Percentiles rank a stretch among this genome's conserved stretches.
phyloP scores from a whole-genome alignment of 2,329 filamentous ascomycete species.

The Scedosporium dehoogii region DNA sequence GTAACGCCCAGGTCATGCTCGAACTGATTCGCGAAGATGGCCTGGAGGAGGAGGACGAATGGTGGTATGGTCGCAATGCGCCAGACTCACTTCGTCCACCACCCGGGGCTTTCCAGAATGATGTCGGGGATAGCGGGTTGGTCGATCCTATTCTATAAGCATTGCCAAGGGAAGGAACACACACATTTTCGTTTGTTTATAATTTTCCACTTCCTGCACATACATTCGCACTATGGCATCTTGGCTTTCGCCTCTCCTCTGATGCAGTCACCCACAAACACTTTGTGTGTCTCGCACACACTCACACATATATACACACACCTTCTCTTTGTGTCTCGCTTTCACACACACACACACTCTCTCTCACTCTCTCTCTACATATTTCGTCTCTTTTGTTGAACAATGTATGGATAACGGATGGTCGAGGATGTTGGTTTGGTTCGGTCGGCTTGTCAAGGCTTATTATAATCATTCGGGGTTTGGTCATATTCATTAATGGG shows the following conservation, averaged over 20 bases:
- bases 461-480: not conserved
- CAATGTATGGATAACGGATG: constrained; percentile 3
- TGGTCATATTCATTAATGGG: constrained; percentile 2
- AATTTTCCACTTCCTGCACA: no score
- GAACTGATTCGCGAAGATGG: constrained; percentile 56
- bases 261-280: no score
- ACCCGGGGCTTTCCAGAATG: constrained; percentile 41
- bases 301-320: not conserved
- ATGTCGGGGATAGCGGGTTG: constrained; percentile 25
- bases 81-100: constrained; percentile 46
- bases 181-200: constrained; percentile 7
- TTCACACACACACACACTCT: not conserved
- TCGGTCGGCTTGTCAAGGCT: not conserved
- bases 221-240: no score
- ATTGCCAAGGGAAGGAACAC: not conserved
- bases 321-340: not conserved
- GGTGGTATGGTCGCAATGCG: constrained; percentile 46
- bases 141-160: constrained; percentile 19
- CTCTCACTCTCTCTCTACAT: not conserved
- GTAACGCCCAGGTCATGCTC: constrained; percentile 51
- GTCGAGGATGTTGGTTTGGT: not conserved
- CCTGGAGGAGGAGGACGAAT: constrained; percentile 49
- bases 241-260: no score
- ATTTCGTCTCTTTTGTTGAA: constrained; percentile 2
- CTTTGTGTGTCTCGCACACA: not conserved